A percentile compares a stretch with the other conserved stretches of the same genome.
phyloP scores from a whole-genome alignment of 495 filamentous ascomycete species.

The Hypoxylon fragiforme region DNA sequence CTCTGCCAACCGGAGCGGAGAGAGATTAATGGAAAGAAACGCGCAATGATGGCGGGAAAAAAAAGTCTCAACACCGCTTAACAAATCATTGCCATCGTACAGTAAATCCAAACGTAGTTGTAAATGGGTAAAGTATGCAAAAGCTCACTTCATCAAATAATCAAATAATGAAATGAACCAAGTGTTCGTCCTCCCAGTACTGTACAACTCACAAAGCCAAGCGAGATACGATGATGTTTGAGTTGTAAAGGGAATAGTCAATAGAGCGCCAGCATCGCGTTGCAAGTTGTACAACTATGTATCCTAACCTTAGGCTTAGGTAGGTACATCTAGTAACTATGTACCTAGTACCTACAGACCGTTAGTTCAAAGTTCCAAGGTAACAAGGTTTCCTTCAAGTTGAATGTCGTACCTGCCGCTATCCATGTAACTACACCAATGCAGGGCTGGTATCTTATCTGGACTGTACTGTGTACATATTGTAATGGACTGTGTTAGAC shows the following conservation, averaged over 20 bases:
- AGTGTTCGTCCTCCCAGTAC: constrained; percentile 15
- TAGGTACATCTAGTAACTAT: too few relatives aligned
- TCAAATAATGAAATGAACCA: neutral
- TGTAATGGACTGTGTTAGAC: too few relatives aligned
- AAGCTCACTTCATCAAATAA: neutral
- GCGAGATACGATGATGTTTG: neutral
- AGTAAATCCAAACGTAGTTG: neutral
- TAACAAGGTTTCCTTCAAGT: too few relatives aligned
- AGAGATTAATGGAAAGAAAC: neutral
- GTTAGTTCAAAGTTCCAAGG: too few relatives aligned
- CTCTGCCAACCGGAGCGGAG: neutral
- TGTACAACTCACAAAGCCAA: constrained; percentile 22
- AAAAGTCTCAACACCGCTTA: neutral
- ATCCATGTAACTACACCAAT: constrained; percentile 20
- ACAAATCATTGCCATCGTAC: neutral
- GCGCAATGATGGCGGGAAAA: neutral
- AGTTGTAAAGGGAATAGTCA: neutral
- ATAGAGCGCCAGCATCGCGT: constrained; percentile 31
- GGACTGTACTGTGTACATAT: too few relatives aligned
- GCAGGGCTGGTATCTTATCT: too few relatives aligned
- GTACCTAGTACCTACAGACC: too few relatives aligned
- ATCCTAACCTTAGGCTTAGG: too few relatives aligned
- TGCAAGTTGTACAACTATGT: constrained; percentile 9
- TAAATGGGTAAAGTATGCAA: neutral
- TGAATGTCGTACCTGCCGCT: too few relatives aligned